These are phyloP conservation scores for Podaxis sp. DNA, from an alignment of 768 basidiomycete genomes.

Conservation along the genomic window DNA sequence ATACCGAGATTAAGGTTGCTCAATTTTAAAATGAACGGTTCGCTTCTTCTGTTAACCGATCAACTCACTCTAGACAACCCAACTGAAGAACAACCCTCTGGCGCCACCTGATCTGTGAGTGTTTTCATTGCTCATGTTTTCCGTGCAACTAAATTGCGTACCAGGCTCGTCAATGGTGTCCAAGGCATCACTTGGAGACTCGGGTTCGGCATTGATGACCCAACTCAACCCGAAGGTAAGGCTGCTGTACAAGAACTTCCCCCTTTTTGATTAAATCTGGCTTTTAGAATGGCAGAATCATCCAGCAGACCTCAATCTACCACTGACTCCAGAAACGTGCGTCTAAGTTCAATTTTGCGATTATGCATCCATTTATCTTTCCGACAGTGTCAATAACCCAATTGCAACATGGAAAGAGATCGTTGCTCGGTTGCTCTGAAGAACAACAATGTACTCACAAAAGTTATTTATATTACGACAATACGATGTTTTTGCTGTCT, in stretches of 20 bases:
- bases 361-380: background rate
- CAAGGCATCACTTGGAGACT: constrained; percentile 68
- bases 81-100: constrained; percentile 54
- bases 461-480: background rate
- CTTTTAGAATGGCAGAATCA: constrained; percentile 58
- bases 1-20: constrained; percentile 57
- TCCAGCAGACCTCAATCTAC: constrained; percentile 53
- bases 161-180: constrained; percentile 52
- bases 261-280: background rate
- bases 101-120: constrained; percentile 65
- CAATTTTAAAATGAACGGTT: background rate
- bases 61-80: constrained; percentile 37
- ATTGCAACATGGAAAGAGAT: constrained; percentile 54
- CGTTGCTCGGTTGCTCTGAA: constrained; percentile 26
- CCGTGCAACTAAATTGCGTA: background rate
- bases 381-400: constrained; percentile 54
- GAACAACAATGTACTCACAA: background rate
- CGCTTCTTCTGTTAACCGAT: background rate
- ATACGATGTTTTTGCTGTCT: background rate
- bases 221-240: constrained; percentile 57
- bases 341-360: constrained; percentile 21
- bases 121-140: background rate
- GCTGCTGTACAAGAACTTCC: background rate
- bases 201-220: constrained; percentile 54
- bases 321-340: constrained; percentile 48